Base-by-base conservation (phyloP, 176 grass and related monocot species). In the Oryza rufipogon region DNA sequence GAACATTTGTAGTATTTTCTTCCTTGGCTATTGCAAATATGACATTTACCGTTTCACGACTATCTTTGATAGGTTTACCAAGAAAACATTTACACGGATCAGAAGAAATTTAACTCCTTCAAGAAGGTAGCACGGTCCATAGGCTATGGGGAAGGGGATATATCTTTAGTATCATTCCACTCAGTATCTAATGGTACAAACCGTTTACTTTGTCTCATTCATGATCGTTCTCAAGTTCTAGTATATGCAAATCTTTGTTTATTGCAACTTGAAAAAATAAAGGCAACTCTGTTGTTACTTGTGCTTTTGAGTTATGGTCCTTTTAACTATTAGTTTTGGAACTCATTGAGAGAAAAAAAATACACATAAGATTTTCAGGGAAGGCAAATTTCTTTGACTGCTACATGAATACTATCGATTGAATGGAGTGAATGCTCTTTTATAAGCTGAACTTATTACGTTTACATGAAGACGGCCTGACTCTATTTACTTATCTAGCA, bases 91-190 rank as follows among this genome's bases (percentile, higher is more conserved):
- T 91, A 92, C 84, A 83, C 80, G 9, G 60, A 81, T 17, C 34
- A 91, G 49, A 97, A 92, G 83, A 79, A 91, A 83, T 97, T 97
- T 70, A 94, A 78, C 74, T 97, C 90, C 76, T 97, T 97, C 88
- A 97, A 94, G 87, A 97, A 94, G 78, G 86, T 97, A 85, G 74
- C 90, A 73, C 66, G 86, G 58, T 92, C 83, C n/a, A 92, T 92
- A 88, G 90, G 90, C 39, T 92, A 89, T 7, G 81, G 88, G 7
- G 83, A 94, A 76, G 77, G 49, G 76, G 89, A 92, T 80, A 66
- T 97, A 72, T 80, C 69, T 61, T 70, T 94, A 36, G 84, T 91
- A 81, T 94, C 92, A 48, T 91, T 88, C 74, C 94, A 97, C 69
- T 97, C 94, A 1, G 60, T 92, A 80, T 94, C 92, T 70, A 97